Base-by-base conservation (phyloP, 768 basidiomycete genomes). In the Boletus pseudopeckii region DNA sequence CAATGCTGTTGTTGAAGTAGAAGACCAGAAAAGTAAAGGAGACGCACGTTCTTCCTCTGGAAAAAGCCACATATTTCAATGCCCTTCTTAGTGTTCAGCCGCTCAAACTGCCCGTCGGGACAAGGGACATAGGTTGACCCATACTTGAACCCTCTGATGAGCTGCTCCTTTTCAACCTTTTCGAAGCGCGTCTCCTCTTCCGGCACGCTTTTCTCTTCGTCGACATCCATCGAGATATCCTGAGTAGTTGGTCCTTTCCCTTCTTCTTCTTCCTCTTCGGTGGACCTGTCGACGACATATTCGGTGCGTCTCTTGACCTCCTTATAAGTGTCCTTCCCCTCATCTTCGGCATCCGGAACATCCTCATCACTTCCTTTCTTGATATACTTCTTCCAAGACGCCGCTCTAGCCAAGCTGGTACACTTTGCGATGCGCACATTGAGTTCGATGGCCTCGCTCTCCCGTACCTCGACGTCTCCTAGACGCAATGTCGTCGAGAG, bases 11-110 rank as follows among this genome's bases (percentile, higher is more conserved):
- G 13, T 40, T 28, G 4, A 33, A 18, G 7, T 37, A 17, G 20
- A 37, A 24, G 22, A 45, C 20, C 37, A 22, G 22, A 53, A 17
- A 55, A 18, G 42, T 37, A 20, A 46, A 20, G 20, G 22, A 34
- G 37, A 59, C 77, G 22, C 59, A 93, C 93, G 57, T 86, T 85
- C 50, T 79, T 78, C 24, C 65, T 68, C 5, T 74, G 78, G 68
- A 97, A 88, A 75, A 98, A 97, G 0, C 86, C 88, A 61, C 88
- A 82, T 40, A 98, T 82, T 47, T 96, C 91, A 44, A 98, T 87
- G 0, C 96, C 96, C 62, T 85, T 87, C 64, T 74, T 79, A 1
- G 92, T 90, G n/a, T 75, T 72, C 37, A 97, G 73, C 56, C 75
- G 80, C 30, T 82, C 81, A 61, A 93, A 96, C 49, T 86, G 84